These are phyloP conservation scores for Rhynchosporium agropyri DNA, from an alignment of 2,329 filamentous ascomycete species.

Conservation along the genomic window DNA sequence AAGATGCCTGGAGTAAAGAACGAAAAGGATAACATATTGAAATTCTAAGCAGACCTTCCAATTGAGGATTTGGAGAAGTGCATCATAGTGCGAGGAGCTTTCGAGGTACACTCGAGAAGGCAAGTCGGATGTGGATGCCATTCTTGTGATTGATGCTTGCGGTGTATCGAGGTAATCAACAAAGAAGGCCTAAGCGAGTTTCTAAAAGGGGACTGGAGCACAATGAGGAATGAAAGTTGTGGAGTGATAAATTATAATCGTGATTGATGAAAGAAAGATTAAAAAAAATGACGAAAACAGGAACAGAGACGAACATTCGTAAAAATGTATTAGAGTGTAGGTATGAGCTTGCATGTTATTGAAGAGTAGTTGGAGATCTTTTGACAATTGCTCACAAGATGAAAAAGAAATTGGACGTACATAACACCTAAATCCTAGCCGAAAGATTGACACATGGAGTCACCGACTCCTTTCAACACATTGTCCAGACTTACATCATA, in stretches of 20 bases:
- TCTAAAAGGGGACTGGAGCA: neutral
- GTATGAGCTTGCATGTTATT: neutral
- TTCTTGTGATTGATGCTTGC: constrained; percentile 18
- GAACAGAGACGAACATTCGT: too few relatives aligned
- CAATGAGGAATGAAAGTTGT: too few relatives aligned
- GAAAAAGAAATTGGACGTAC: too few relatives aligned
- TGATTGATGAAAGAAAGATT: neutral
- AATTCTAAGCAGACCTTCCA: neutral
- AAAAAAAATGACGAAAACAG: too few relatives aligned
- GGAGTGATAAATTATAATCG: neutral
- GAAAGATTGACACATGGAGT: too few relatives aligned
- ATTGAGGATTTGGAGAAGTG: neutral
- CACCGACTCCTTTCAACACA: too few relatives aligned
- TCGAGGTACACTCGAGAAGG: neutral
- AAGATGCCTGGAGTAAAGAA: neutral
- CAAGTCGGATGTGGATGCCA: neutral
- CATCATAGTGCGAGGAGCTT: too few relatives aligned
- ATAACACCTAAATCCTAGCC: too few relatives aligned
- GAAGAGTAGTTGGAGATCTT: too few relatives aligned
- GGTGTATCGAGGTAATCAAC: constrained; percentile 2
- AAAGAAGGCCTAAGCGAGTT: constrained; percentile 14
- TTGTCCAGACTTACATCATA: too few relatives aligned
- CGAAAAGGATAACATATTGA: neutral
- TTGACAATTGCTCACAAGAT: too few relatives aligned
- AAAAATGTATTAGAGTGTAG: neutral